Evolutionary conservation across 345 rosid genomes (phyloP).

Genomic region (Camelina sativa): DNA sequence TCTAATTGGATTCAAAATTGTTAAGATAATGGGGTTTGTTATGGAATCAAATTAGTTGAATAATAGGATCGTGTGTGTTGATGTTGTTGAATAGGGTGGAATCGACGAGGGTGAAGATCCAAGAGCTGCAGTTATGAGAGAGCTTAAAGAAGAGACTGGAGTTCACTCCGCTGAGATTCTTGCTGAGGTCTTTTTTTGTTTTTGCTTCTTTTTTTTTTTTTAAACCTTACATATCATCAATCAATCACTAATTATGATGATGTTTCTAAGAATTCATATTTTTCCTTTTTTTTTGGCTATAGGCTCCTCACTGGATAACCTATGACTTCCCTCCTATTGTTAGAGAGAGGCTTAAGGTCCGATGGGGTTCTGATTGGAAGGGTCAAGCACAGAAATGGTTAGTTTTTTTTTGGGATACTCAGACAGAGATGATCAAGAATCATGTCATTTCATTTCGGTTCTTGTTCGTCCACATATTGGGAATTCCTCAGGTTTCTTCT

Average conservation of each 20-base stretch:
- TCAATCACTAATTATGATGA: not conserved
- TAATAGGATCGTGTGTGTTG: not conserved
- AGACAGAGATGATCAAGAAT: not conserved
- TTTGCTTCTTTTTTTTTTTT: not conserved
- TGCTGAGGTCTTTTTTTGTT: slow-evolving; percentile 66
- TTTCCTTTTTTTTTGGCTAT: too few species aligned
- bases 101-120: slow-evolving; percentile 93
- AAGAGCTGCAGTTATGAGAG: slow-evolving; percentile 78
- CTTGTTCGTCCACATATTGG: not conserved
- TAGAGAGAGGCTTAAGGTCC: slow-evolving; percentile 75
- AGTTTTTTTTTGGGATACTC: slow-evolving; percentile 24
- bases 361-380: slow-evolving; percentile 95
- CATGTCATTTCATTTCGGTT: slow-evolving; percentile 1
- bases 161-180: slow-evolving; percentile 76
- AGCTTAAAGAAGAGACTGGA: slow-evolving; percentile 92
- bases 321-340: slow-evolving; percentile 93
- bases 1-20: not conserved
- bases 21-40: not conserved
- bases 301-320: slow-evolving; percentile 86
- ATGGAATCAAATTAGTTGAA: not conserved
- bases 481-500: slow-evolving; percentile 72
- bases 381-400: slow-evolving; percentile 99
- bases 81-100: slow-evolving; percentile 65
- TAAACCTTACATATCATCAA: too few species aligned
- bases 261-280: not conserved